Percentiles rank a stretch among this genome's conserved stretches.
phyloP scores from a whole-genome alignment of 2,329 filamentous ascomycete genomes.

The Diaporthe sp. region DNA sequence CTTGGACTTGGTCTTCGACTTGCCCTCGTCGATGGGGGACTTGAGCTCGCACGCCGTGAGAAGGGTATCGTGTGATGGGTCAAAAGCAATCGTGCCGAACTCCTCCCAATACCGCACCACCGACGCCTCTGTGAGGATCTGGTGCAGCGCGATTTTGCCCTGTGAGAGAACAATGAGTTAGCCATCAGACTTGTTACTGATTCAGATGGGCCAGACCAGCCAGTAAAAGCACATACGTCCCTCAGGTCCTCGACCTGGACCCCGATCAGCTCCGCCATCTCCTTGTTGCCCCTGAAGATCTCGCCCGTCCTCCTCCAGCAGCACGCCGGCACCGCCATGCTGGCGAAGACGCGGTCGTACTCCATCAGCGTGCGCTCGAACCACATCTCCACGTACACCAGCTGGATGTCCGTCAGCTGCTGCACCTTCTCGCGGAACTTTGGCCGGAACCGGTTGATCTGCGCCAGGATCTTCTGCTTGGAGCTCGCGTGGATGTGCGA shows the following conservation, averaged over 20 bases:
- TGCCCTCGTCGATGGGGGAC: conserved; percentile 73
- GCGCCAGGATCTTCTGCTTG: conserved; percentile 90
- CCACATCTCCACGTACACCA: conserved; percentile 98
- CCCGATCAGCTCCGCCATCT: conserved; percentile 97
- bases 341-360: conserved; percentile 97
- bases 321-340: conserved; percentile 98
- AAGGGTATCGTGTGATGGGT: conserved; percentile 92
- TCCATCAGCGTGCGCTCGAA: conserved; percentile 97
- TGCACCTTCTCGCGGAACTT: conserved; percentile 98
- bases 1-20: conserved; percentile 59
- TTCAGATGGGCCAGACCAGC: background rate
- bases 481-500: conserved; percentile 84
- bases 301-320: conserved; percentile 97
- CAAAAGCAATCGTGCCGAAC: conserved; percentile 97
- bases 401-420: conserved; percentile 89
- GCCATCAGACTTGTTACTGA: conserved; percentile 30
- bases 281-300: conserved; percentile 97
- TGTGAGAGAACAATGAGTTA: conserved; percentile 51
- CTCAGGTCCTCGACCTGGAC: conserved; percentile 91
- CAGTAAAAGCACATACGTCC: conserved; percentile 75
- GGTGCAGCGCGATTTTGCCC: conserved; percentile 95
- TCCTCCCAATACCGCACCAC: conserved; percentile 99
- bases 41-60: conserved; percentile 94
- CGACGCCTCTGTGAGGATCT: conserved; percentile 95
- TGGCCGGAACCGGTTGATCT: conserved; percentile 92